Percentiles rank a stretch among this genome's conserved stretches.
Conservation (phyloP, 1,139 yeast genomes). For the Pichia sp. region DNA sequence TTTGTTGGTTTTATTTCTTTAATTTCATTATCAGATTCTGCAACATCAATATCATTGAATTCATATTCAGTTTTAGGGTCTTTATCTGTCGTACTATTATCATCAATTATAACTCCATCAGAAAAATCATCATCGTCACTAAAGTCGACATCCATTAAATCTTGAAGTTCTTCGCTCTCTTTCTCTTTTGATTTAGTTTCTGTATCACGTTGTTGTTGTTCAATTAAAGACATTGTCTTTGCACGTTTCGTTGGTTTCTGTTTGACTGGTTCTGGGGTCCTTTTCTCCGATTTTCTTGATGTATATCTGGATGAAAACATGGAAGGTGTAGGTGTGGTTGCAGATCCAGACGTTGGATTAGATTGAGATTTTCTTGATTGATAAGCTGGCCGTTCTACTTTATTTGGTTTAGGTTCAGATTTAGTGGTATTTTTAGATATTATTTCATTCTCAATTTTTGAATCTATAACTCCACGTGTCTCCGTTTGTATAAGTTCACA, state of each 20-base stretch:
- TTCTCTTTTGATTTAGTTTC: background rate
- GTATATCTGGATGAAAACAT: slow-evolving; percentile 1
- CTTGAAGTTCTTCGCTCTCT: slow-evolving; percentile 16
- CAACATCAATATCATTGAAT: slow-evolving; percentile 12
- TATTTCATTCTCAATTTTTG: background rate
- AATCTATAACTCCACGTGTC: slow-evolving; percentile 10
- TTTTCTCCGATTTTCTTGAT: slow-evolving; percentile 8
- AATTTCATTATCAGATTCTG: slow-evolving; percentile 1
- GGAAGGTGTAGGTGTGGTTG: slow-evolving; percentile 2
- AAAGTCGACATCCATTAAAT: slow-evolving; percentile 20
- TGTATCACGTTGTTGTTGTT: slow-evolving; percentile 8
- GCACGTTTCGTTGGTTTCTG: slow-evolving; percentile 14
- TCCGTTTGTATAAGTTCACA: slow-evolving; percentile 23
- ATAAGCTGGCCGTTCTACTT: slow-evolving; percentile 7
- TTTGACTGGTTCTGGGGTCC: background rate
- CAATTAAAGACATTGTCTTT: slow-evolving; percentile 11
- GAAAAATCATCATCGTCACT: slow-evolving; percentile 13
- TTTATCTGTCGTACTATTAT: background rate
- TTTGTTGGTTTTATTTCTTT: background rate
- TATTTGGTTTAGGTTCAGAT: background rate
- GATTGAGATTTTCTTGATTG: slow-evolving; percentile 8
- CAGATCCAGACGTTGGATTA: slow-evolving; percentile 10
- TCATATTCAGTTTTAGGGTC: background rate
- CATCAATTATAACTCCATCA: slow-evolving; percentile 6
- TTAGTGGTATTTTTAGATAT: background rate